Evolutionary conservation across 805 yeast genomes (phyloP).

Genomic region (Saturnispora gosingensis): DNA sequence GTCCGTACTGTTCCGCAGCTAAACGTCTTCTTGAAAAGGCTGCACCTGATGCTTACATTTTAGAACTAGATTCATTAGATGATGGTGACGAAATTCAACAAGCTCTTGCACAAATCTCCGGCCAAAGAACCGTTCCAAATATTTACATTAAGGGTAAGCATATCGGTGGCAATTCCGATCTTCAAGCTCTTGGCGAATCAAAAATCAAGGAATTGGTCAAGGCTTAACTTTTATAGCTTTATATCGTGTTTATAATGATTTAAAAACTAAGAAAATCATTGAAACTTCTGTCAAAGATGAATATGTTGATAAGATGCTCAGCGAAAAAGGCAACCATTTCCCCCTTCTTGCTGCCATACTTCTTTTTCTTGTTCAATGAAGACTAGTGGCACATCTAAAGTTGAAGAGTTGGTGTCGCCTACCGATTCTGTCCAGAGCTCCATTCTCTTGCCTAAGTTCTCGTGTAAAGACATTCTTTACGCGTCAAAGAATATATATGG

Average conservation of each 20-base stretch:
- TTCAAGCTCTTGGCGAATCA: conserved; percentile 52
- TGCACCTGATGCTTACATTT: conserved; percentile 40
- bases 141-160: conserved; percentile 85
- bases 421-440: conserved; percentile 20
- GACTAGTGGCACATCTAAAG: no score
- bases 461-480: conserved; percentile 17
- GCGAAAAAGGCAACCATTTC: background rate
- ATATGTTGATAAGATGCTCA: background rate
- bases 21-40: conserved; percentile 32
- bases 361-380: background rate
- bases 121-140: conserved; percentile 92
- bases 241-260: background rate
- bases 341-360: background rate
- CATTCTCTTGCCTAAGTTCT: conserved; percentile 21
- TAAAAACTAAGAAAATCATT: no score
- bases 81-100: conserved; percentile 79
- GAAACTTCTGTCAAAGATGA: background rate
- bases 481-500: conserved; percentile 19
- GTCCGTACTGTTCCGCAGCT: conserved; percentile 54
- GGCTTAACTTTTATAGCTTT: background rate
- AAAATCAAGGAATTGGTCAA: conserved; percentile 10
- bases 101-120: conserved; percentile 67
- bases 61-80: conserved; percentile 43
- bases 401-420: conserved; percentile 6
- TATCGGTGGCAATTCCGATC: conserved; percentile 90